These are phyloP conservation scores for Suillus subluteus DNA, from an alignment of 768 basidiomycete species.

Conservation along the genomic window DNA sequence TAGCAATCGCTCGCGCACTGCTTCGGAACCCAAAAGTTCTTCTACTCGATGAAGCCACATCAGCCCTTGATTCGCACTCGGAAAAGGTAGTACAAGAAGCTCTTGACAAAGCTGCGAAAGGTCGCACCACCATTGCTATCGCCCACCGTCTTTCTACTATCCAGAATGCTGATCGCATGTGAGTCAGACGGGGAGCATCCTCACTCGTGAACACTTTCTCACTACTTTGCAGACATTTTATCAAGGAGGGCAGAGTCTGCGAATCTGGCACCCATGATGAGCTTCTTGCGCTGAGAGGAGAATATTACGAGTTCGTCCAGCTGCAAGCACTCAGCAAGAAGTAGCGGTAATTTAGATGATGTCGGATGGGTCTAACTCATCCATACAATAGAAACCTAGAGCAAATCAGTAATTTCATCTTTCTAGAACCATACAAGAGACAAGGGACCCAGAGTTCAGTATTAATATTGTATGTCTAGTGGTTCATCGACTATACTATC, in stretches of 20 bases:
- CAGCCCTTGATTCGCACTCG: conserved; percentile 86
- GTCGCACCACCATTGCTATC: conserved; percentile 93
- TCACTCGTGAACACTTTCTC: background rate
- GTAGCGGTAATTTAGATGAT: background rate
- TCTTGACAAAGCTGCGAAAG: conserved; percentile 88
- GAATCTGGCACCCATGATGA: conserved; percentile 91
- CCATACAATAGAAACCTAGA: background rate
- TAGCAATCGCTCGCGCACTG: conserved; percentile 89
- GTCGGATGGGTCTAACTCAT: too few relatives aligned
- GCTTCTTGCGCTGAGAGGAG: conserved; percentile 63
- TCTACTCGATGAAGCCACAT: conserved; percentile 87
- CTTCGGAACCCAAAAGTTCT: conserved; percentile 89
- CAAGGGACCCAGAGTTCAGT: background rate
- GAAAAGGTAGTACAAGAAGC: conserved; percentile 96
- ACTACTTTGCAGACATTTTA: conserved; percentile 67
- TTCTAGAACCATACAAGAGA: background rate
- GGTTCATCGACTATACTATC: background rate
- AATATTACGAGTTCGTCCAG: conserved; percentile 88
- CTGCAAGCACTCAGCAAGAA: conserved; percentile 69
- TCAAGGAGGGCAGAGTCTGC: conserved; percentile 83
- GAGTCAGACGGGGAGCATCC: conserved; percentile 28
- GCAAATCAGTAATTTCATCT: background rate
- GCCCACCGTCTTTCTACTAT: conserved; percentile 94
- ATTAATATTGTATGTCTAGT: background rate
- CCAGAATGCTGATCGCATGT: conserved; percentile 90